phyloP scores from a whole-genome alignment of 352 stramenopile genomes.

The Phytophthora foliorum region DNA sequence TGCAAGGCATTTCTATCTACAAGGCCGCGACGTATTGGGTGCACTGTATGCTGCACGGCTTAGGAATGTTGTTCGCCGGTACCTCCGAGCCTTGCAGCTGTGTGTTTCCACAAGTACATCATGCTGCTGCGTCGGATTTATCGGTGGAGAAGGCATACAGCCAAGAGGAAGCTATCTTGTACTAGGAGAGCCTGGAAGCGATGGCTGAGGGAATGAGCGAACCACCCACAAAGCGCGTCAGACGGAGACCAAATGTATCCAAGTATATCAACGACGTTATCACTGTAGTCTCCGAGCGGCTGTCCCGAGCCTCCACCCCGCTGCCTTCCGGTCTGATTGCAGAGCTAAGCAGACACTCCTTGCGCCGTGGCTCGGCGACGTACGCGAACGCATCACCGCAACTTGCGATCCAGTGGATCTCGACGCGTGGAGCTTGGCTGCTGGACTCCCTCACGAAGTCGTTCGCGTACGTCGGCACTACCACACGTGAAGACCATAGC shows the following conservation, averaged over 20 bases:
- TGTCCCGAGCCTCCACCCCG: too few relatives aligned
- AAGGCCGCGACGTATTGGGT: too few relatives aligned
- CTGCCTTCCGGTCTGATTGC: background rate
- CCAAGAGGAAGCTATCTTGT: conserved; percentile 4
- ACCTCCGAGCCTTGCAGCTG: conserved; percentile 3
- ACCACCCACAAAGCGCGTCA: background rate
- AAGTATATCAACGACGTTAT: conserved; percentile 21
- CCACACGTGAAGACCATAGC: conserved; percentile 18
- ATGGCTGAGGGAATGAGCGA: background rate
- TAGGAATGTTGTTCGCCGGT: too few relatives aligned
- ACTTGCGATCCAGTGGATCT: conserved; percentile 7
- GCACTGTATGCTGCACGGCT: too few relatives aligned
- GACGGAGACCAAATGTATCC: conserved; percentile 10
- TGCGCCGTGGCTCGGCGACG: conserved; percentile 7
- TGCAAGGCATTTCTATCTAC: too few relatives aligned
- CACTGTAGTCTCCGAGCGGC: background rate
- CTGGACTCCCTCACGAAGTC: background rate
- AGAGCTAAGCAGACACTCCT: background rate
- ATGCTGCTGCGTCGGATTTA: conserved; percentile 1
- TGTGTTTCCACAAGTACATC: background rate
- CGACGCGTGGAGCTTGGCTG: background rate
- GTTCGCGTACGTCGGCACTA: conserved; percentile 12
- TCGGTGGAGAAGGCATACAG: conserved; percentile 5
- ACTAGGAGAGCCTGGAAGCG: background rate
- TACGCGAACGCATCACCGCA: conserved; percentile 18